These are phyloP conservation scores for Cyclotella cryptica DNA, from an alignment of 108 stramenopile genomes.

Conservation along the genomic window DNA sequence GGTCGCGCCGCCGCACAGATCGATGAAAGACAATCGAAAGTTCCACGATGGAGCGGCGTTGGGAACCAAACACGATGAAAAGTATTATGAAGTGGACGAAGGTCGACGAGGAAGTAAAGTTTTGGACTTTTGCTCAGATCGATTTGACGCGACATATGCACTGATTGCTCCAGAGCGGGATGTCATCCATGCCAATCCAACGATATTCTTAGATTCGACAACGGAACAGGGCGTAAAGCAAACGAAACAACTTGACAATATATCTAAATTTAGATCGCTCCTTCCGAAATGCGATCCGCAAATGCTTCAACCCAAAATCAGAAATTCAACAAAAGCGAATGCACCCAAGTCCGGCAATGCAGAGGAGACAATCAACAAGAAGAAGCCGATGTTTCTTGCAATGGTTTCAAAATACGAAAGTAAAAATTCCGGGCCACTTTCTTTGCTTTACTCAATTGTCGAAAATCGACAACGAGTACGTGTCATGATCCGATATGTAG, in stretches of 20 bases:
- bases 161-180: conserved; percentile 38
- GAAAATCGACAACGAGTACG: conserved; percentile 59
- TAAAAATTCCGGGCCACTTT: conserved; percentile 64
- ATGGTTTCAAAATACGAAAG: conserved; percentile 51
- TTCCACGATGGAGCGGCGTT: not conserved
- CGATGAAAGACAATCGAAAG: not conserved
- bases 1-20: conserved; percentile 47
- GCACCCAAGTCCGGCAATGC: conserved; percentile 10
- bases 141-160: conserved; percentile 75
- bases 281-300: conserved; percentile 63
- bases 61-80: conserved; percentile 52
- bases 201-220: conserved; percentile 13
- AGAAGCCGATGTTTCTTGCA: conserved; percentile 47
- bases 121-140: conserved; percentile 59
- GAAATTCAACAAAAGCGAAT: not conserved
- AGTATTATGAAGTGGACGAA: conserved; percentile 54
- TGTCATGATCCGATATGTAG: conserved; percentile 75
- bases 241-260: conserved; percentile 54
- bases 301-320: conserved; percentile 41
- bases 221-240: not conserved
- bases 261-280: conserved; percentile 52
- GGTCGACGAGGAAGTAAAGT: conserved; percentile 59
- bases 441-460: conserved; percentile 61
- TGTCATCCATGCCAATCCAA: conserved; percentile 57
- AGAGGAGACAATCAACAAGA: conserved; percentile 28